Conservation (phyloP, 495 filamentous ascomycete genomes). For the Astrocystis sublimbata region DNA sequence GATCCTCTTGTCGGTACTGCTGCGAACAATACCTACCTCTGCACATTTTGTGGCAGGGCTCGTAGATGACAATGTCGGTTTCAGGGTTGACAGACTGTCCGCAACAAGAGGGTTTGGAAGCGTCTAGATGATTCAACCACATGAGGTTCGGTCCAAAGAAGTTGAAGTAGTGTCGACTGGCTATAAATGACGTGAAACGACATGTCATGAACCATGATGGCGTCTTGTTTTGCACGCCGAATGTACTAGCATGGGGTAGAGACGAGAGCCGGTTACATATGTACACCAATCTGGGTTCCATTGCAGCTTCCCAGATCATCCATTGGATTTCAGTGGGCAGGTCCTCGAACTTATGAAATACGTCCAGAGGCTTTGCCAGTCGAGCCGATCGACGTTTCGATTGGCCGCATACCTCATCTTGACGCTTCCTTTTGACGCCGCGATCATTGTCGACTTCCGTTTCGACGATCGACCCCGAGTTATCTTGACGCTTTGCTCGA, state of each 20-base stretch:
- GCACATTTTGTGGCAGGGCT: conserved; percentile 33
- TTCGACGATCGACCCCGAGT: conserved; percentile 7
- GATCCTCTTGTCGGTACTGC: conserved; percentile 29
- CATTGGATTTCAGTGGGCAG: conserved; percentile 30
- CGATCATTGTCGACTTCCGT: background rate
- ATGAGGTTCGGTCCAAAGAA: conserved; percentile 17
- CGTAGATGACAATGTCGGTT: conserved; percentile 35
- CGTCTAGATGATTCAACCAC: no score
- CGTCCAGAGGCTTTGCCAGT: conserved; percentile 26
- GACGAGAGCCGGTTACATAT: conserved; percentile 28
- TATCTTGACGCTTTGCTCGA: conserved; percentile 2
- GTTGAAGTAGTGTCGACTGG: conserved; percentile 20
- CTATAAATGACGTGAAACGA: conserved; percentile 19
- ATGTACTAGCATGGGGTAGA: background rate
- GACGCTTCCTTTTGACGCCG: background rate
- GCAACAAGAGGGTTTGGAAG: conserved; percentile 9
- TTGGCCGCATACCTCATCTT: background rate
- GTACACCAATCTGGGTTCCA: conserved; percentile 28
- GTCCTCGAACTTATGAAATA: conserved; percentile 24
- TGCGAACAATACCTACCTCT: conserved; percentile 32
- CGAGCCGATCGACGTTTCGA: conserved; percentile 27
- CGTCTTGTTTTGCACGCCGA: conserved; percentile 21
- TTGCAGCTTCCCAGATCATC: conserved; percentile 33
- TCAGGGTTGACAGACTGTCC: no score
- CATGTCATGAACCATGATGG: conserved; percentile 32